Base-by-base conservation (phyloP, 371 early-diverging fungal species). In the Mortierella sp. region DNA sequence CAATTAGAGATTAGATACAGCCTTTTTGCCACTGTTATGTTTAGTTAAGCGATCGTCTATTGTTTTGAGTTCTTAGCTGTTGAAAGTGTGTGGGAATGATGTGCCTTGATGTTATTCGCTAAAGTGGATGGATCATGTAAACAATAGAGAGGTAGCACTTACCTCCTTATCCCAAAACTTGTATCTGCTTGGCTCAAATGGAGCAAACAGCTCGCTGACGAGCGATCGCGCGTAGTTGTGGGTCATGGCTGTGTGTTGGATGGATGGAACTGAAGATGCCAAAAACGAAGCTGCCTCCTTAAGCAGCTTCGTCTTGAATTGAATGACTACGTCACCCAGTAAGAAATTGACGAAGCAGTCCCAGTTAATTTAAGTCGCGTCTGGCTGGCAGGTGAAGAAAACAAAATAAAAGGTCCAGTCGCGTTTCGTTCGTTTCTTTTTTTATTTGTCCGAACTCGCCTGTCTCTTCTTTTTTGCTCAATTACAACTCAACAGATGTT, bases 131-230 rank as follows among this genome's bases (percentile, higher is more conserved):
- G 10, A 13, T 55, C 11, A 38, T 44, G 50, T 14, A 50, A 50
- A 34, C 34, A 42, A 8, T 42, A 2, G 34, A 31, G 19, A 68
- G 19, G 42, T 10, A 16, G 5, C 3, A 68, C 68, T 10, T 80
- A 75, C 86, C 86, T 85, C 86, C 76, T 85, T 85, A 74, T 85
- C 86, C 77, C 74, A 82, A 31, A 85, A 85, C 76, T 85, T 85
- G 86, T 85, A 76, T 44, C 76, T 79, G 76, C 86, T 85, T 11
- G 86, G 86, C 60, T 85, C 80, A 55, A 79, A 82, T 28, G 79
- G 77, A 63, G 86, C 82, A 72, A 85, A 85, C 24, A 85, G 80
- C 75, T 81, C 82, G 26, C 82, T 81, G 68, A 85, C 74, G 57
- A 76, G 74, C 19, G 76, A 77, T 74, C 86, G 79, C n/a, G 79